Evolutionary conservation across 2,329 filamentous ascomycete species (phyloP).

Genomic region (Verticillium alfalfae): DNA sequence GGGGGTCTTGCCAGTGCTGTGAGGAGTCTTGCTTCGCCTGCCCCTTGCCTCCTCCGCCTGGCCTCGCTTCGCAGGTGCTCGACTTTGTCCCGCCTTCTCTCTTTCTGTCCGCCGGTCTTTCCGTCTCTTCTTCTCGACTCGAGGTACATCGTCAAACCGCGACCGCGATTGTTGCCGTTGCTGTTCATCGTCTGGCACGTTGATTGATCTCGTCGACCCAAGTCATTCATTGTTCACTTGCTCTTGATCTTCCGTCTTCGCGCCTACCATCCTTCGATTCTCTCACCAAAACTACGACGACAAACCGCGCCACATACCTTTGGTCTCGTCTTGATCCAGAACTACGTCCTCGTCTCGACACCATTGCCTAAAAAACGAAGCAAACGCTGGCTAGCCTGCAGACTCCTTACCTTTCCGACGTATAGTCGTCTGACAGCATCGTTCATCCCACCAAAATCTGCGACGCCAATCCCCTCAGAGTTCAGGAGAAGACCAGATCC

Average conservation of each 20-base stretch:
- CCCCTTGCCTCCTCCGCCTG: neutral
- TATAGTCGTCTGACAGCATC: neutral
- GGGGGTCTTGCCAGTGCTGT: neutral
- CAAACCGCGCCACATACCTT: constrained; percentile 1
- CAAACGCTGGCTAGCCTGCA: neutral
- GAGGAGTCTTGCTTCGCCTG: neutral
- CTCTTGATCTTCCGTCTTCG: neutral
- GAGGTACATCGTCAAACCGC: neutral
- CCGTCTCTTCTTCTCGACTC: neutral
- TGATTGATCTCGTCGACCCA: constrained; percentile 9
- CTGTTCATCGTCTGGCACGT: constrained; percentile 15
- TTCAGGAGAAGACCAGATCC: constrained; percentile 14
- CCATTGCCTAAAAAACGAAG: constrained; percentile 2
- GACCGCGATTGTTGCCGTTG: constrained; percentile 6
- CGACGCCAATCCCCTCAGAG: constrained; percentile 30
- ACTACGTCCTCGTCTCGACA: neutral
- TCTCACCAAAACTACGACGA: constrained; percentile 2
- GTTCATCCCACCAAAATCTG: constrained; percentile 20
- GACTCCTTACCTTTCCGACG: neutral
- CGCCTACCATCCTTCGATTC: constrained; percentile 8
- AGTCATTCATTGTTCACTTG: constrained; percentile 7
- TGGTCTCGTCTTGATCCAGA: neutral
- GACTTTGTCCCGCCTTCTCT: neutral
- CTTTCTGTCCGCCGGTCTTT: neutral
- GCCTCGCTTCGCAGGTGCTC: neutral